These are phyloP conservation scores for Lolium perenne DNA, from an alignment of 176 grass and related monocot species.

Conservation along the genomic window DNA sequence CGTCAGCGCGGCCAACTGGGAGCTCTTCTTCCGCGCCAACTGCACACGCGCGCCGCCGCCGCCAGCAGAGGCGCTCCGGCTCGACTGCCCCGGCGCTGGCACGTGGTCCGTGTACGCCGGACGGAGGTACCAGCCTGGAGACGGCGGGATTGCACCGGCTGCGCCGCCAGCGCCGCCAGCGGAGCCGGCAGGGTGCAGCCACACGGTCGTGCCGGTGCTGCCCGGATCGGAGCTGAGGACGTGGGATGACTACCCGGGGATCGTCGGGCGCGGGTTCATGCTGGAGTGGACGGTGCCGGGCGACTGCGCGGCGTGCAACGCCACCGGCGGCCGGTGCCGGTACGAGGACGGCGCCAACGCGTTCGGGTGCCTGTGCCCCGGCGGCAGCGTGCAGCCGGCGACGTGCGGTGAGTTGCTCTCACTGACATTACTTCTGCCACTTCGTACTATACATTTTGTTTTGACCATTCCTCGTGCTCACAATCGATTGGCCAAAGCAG, in stretches of 20 bases:
- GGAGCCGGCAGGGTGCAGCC: not conserved
- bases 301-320: slow-evolving; percentile 35
- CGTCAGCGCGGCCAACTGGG: slow-evolving; percentile 47
- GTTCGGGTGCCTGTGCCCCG: slow-evolving; percentile 49
- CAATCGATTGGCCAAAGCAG: too few species aligned
- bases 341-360: not conserved
- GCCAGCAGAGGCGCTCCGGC: not conserved
- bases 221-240: slow-evolving; percentile 36
- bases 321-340: slow-evolving; percentile 32
- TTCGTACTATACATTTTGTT: too few species aligned
- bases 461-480: too few species aligned
- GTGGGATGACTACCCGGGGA: not conserved
- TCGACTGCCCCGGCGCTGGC: not conserved
- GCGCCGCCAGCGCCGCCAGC: not conserved
- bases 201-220: slow-evolving; percentile 43
- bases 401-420: slow-evolving; percentile 43
- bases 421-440: not conserved
- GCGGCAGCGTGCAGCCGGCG: not conserved
- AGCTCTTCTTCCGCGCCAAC: slow-evolving; percentile 50
- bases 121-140: not conserved
- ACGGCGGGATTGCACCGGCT: too few species aligned
- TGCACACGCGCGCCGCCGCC: slow-evolving; percentile 7
- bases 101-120: not conserved
- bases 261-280: slow-evolving; percentile 34
- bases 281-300: slow-evolving; percentile 47